Percentiles rank a stretch among this genome's conserved stretches.
Conservation (phyloP, 129 eudicot species). For the Erigeron canadensis region DNA sequence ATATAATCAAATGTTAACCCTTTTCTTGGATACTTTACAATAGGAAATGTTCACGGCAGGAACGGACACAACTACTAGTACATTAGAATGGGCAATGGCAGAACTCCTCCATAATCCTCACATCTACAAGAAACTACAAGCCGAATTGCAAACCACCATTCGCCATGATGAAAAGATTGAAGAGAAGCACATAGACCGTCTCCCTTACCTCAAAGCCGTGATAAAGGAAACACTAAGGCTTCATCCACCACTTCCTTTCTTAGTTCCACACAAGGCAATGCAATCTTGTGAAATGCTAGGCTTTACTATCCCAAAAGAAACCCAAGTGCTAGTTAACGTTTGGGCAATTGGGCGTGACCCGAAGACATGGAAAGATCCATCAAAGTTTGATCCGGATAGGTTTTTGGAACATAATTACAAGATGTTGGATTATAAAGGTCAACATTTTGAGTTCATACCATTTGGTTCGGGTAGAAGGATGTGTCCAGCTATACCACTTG, state of each 20-base stretch:
- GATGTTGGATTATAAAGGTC: conserved; percentile 56
- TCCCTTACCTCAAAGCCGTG: conserved; percentile 68
- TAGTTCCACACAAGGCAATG: conserved; percentile 74
- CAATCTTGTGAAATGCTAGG: conserved; percentile 49
- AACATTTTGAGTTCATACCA: conserved; percentile 59
- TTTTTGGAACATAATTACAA: conserved; percentile 39
- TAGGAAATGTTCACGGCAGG: conserved; percentile 75
- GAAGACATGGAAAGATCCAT: conserved; percentile 42
- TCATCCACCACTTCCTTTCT: conserved; percentile 69
- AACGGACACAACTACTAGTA: conserved; percentile 62
- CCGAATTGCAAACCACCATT: conserved; percentile 39
- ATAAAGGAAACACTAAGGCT: conserved; percentile 66
- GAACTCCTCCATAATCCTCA: conserved; percentile 58
- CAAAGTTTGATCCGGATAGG: conserved; percentile 58
- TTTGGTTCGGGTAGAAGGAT: conserved; percentile 67
- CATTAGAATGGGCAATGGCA: conserved; percentile 77
- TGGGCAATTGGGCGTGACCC: conserved; percentile 79
- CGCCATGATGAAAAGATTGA: conserved; percentile 23
- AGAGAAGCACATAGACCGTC: conserved; percentile 44
- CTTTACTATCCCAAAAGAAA: conserved; percentile 53
- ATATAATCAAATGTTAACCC: background rate
- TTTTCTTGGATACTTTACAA: background rate
- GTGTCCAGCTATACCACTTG: conserved; percentile 76
- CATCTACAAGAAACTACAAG: conserved; percentile 25
- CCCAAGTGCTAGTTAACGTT: conserved; percentile 59